Percentiles rank a stretch among this genome's conserved stretches.
phyloP scores from a whole-genome alignment of 1,139 yeast species.

The Hansenula anomala region DNA sequence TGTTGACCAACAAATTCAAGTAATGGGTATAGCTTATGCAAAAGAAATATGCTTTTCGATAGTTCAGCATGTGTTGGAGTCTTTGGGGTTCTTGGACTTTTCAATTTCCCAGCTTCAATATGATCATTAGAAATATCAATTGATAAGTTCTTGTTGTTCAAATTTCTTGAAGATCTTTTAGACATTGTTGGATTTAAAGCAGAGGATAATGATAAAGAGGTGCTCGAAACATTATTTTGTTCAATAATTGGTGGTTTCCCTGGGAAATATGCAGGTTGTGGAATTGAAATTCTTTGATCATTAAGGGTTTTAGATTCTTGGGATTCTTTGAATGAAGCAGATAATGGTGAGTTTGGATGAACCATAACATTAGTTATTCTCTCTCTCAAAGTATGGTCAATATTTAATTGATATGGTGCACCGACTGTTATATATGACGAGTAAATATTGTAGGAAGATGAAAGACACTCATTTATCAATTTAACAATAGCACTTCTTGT shows the following conservation, averaged over 20 bases:
- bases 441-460: conserved; percentile 58
- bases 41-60: conserved; percentile 26
- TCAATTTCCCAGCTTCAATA: not conserved
- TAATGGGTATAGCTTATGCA: conserved; percentile 34
- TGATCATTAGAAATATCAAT: conserved; percentile 11
- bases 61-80: conserved; percentile 24
- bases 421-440: conserved; percentile 64
- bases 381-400: conserved; percentile 53
- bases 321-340: conserved; percentile 9
- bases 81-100: no score
- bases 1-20: conserved; percentile 40
- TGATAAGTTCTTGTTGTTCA: conserved; percentile 14
- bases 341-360: conserved; percentile 29
- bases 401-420: conserved; percentile 69
- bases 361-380: conserved; percentile 43
- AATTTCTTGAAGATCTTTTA: conserved; percentile 3
- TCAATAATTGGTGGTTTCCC: not conserved
- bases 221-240: not conserved
- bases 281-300: not conserved
- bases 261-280: not conserved
- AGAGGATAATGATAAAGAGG: not conserved
- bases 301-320: not conserved
- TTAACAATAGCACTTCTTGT: conserved; percentile 34
- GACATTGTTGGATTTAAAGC: not conserved
- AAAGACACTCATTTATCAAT: conserved; percentile 46